Conservation (phyloP, 345 rosid species). For the Ricinus communis region DNA sequence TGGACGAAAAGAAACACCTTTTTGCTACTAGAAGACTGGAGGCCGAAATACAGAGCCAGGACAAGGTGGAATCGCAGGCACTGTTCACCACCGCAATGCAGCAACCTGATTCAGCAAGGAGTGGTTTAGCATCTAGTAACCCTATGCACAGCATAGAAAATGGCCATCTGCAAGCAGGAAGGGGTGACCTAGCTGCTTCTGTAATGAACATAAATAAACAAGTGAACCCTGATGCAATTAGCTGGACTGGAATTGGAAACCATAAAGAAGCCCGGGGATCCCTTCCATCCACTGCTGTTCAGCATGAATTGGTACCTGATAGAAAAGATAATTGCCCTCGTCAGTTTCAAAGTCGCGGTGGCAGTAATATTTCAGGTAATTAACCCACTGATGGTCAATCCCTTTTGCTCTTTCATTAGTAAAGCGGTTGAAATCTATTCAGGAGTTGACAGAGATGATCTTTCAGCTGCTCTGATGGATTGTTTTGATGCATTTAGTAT, state of each 20-base stretch:
- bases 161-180: conserved; percentile 39
- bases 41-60: conserved; percentile 47
- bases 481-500: conserved; percentile 17
- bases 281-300: conserved; percentile 30
- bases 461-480: conserved; percentile 10
- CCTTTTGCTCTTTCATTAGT: conserved; percentile 18
- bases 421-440: conserved; percentile 25
- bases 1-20: conserved; percentile 51
- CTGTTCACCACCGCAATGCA: conserved; percentile 22
- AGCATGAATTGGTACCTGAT: conserved; percentile 33
- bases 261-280: conserved; percentile 42
- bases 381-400: conserved; percentile 16
- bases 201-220: conserved; percentile 39
- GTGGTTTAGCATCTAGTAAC: conserved; percentile 28
- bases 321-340: conserved; percentile 33
- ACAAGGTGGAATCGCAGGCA: conserved; percentile 42
- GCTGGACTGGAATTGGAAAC: conserved; percentile 46
- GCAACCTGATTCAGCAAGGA: conserved; percentile 44
- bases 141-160: conserved; percentile 35
- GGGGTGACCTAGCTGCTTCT: conserved; percentile 39
- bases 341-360: conserved; percentile 39
- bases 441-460: conserved; percentile 20
- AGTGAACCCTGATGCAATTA: conserved; percentile 43
- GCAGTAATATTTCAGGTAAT: conserved; percentile 26
- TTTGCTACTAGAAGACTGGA: conserved; percentile 44